Evolutionary conservation across 75 land plant species (phyloP), one percentile per base, ranked within the genome.

Genomic region (Picea glauca): DNA sequence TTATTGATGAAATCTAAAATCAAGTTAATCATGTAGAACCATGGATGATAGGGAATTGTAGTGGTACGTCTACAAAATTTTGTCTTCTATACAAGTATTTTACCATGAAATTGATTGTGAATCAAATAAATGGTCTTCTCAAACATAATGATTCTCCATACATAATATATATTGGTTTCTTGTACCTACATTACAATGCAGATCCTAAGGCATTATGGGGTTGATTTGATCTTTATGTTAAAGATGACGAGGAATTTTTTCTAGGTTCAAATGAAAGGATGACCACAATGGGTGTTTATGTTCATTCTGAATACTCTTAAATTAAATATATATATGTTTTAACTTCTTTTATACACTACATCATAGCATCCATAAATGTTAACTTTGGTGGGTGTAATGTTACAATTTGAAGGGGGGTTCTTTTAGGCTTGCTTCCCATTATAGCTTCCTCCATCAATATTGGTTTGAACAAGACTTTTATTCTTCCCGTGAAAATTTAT

Each of bases 21-120:
- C 94, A 94, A 70, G 93, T 93, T 62, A 94, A 94, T 80, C 96
- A 93, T 82, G 96, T 96, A 63, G 99, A 93, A 83, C 94, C 94
- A 17, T 94, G 94, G 96, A 93, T 94, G 94, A 90, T 92, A 64
- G 93, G 94, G 40, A 96, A 92, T 79, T 96, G 96, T 63, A 83
- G 96, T 38, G 96, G 99, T 38, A 94, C 99, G 58, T 93, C 96
- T 2, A 96, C 99, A 21, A 91, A 96, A 38, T 91, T 96, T 76
- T 96, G 99, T 77, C 91, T 96, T 62, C 90, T 96, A 4, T 96
- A 96, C 85, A 96, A 96, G 77, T 93, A 94, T 68, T 94, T 97
- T 78, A 97, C 99, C 15, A 94, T 97, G 99, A 97, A 94, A 66
- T 89, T 97, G 63, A 94, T 94, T n/a, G 89, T 93, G 68, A 97